Base-by-base conservation (phyloP, 2,329 filamentous ascomycete species). In the Aspergillus tubingensis region DNA sequence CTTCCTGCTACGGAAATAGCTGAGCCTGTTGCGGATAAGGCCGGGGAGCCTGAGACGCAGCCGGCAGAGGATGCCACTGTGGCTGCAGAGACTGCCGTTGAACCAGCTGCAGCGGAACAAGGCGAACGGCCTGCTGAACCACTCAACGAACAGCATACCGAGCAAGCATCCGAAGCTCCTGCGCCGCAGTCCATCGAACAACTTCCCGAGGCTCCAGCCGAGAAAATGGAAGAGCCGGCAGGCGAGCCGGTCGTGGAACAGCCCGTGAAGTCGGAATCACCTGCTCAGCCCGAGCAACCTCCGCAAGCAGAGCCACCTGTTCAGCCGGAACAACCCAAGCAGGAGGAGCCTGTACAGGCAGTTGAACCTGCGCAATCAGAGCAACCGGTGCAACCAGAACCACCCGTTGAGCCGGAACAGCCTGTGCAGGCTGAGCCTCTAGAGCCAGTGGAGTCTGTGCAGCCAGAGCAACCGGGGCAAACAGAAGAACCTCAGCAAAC, bases 91-190 rank as follows among this genome's bases (percentile, higher is more conserved):
- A 10, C 27, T 32, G 41, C 58, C 10, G 13, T 43, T 36, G 57
- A 39, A 27, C 41, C 50, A n/a, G n/a, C 47, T 17, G 36, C 58
- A 30, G 21, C 44, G n/a, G 49, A 57, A 32, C 27, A 25, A 17
- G 50, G 17, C 25, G 50, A 17, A 25, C 32, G 25, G 13, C 11
- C 32, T 11, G n/a, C 36, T 32, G 15, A 47, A 30, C 51, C 60
- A n/a, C 50, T 56, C 38, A 21, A 51, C 17, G 58, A 59, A 48
- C 52, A 60, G 54, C 19, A 43, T 23, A 41, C 36, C 23, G 56
- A 63, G 43, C 30, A 25, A 39, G 6, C 15, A 5, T 44, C 41
- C 17, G 52, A 36, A 41, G 25, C 50, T 3, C 56, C 48, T 25
- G 36, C 10, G 11, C n/a, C 53, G 21, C 47, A 52, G 17, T 5